Conservation (phyloP, 192 early-diverging fungal species). For the Helicostylum pulchrum region DNA sequence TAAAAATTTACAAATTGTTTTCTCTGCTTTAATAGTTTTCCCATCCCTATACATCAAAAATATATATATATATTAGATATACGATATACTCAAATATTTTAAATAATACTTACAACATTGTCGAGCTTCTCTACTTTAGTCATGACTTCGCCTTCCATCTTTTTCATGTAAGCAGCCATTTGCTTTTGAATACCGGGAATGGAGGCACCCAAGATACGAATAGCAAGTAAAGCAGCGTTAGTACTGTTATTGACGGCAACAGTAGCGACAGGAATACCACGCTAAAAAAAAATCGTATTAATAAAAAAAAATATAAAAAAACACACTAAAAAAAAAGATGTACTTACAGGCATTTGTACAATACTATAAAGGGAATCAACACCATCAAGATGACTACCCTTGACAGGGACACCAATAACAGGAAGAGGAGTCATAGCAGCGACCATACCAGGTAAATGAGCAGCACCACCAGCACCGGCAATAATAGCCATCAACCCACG, state of each 20-base stretch:
- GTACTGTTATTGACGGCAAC: constrained; percentile 98
- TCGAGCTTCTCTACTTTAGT: constrained; percentile 83
- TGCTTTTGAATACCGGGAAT: constrained; percentile 72
- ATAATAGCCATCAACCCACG: constrained; percentile 96
- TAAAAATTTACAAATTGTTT: not conserved
- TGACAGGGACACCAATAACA: constrained; percentile 97
- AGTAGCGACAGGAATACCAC: constrained; percentile 97
- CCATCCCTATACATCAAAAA: constrained; percentile 27
- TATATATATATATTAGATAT: not conserved
- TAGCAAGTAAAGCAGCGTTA: constrained; percentile 92
- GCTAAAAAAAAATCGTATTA: constrained; percentile 47
- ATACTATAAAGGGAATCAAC: constrained; percentile 97
- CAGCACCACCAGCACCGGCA: constrained; percentile 97
- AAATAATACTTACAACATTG: constrained; percentile 38
- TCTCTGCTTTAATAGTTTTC: constrained; percentile 26
- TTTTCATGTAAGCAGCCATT: constrained; percentile 75
- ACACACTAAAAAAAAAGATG: too few species aligned
- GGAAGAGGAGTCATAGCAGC: constrained; percentile 96
- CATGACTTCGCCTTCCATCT: constrained; percentile 85
- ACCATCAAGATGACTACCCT: constrained; percentile 88
- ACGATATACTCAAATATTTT: not conserved
- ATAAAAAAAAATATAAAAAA: not conserved
- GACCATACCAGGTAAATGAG: constrained; percentile 99
- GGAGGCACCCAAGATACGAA: constrained; percentile 83
- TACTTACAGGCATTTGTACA: constrained; percentile 97